A percentile compares a stretch with the other conserved stretches of the same genome.
phyloP scores from a whole-genome alignment of 345 rosid genomes.

The Arabidopsis suecica region DNA sequence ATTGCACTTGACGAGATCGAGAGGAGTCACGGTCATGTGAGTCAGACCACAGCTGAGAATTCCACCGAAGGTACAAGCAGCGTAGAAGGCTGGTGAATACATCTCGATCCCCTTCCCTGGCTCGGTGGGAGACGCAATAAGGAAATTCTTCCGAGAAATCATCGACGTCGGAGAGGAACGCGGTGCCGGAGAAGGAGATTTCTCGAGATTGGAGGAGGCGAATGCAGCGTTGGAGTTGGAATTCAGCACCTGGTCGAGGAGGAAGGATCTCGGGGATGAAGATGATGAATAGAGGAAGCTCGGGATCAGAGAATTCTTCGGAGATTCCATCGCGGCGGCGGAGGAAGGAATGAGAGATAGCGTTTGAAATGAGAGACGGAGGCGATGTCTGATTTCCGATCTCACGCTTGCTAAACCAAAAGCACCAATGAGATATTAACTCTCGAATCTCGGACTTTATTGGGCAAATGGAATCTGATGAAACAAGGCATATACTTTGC shows the following conservation, averaged over 20 bases:
- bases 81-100: conserved; percentile 90
- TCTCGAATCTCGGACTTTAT: conserved; percentile 46
- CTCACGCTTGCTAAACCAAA: conserved; percentile 43
- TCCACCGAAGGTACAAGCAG: conserved; percentile 90
- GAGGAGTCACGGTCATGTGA: conserved; percentile 96
- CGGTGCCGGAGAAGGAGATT: conserved; percentile 33
- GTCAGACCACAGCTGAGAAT: conserved; percentile 95
- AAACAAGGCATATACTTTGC: conserved; percentile 30
- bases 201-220: conserved; percentile 42
- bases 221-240: conserved; percentile 42
- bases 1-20: conserved; percentile 98
- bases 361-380: conserved; percentile 25
- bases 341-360: conserved; percentile 3
- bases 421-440: conserved; percentile 27
- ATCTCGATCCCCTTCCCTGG: conserved; percentile 74
- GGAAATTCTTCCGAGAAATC: conserved; percentile 38
- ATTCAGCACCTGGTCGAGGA: conserved; percentile 47
- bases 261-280: conserved; percentile 48
- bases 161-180: conserved; percentile 40
- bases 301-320: conserved; percentile 63
- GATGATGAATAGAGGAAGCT: conserved; percentile 64
- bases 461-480: conserved; percentile 23
- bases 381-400: conserved; percentile 35
- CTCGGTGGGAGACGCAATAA: conserved; percentile 68
- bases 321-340: conserved; percentile 59